Conservation (phyloP, 768 basidiomycete species). For the Leucogyrophana mollusca region DNA sequence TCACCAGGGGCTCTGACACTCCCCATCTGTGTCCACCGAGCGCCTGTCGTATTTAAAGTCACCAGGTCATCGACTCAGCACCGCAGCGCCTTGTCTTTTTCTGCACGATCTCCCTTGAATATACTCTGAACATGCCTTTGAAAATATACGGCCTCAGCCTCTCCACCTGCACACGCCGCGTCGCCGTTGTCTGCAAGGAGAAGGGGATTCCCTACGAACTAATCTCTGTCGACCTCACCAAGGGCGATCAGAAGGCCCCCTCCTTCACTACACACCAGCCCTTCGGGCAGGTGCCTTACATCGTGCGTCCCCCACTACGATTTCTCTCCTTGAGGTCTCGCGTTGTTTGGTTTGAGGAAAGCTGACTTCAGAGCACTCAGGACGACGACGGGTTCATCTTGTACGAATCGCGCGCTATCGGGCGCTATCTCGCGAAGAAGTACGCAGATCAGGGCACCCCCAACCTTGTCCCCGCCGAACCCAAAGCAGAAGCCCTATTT, state of each 20-base stretch:
- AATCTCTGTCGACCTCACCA: conserved; percentile 39
- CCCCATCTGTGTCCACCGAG: no score
- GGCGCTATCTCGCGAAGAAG: conserved; percentile 37
- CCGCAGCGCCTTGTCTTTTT: no score
- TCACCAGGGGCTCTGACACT: no score
- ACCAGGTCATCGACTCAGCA: no score
- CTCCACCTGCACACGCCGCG: conserved; percentile 53
- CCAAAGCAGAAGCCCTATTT: conserved; percentile 37
- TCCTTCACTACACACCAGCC: conserved; percentile 53
- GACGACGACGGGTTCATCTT: conserved; percentile 36
- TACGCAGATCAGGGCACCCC: conserved; percentile 30
- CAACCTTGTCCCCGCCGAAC: conserved; percentile 31
- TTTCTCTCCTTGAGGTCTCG: not conserved
- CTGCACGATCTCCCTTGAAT: no score
- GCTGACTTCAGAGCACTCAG: no score
- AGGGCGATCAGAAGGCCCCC: conserved; percentile 45
- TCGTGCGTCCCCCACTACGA: conserved; percentile 22
- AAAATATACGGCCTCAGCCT: conserved; percentile 29
- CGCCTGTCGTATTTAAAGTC: no score
- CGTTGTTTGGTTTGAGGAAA: not conserved
- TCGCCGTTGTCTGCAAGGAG: conserved; percentile 52
- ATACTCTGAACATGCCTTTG: conserved; percentile 39
- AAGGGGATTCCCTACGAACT: conserved; percentile 57
- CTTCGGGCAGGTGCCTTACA: conserved; percentile 51
- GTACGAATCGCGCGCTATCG: conserved; percentile 37